These are phyloP conservation scores for Calonectria pteridis DNA, from an alignment of 2,329 filamentous ascomycete species.

Conservation along the genomic window DNA sequence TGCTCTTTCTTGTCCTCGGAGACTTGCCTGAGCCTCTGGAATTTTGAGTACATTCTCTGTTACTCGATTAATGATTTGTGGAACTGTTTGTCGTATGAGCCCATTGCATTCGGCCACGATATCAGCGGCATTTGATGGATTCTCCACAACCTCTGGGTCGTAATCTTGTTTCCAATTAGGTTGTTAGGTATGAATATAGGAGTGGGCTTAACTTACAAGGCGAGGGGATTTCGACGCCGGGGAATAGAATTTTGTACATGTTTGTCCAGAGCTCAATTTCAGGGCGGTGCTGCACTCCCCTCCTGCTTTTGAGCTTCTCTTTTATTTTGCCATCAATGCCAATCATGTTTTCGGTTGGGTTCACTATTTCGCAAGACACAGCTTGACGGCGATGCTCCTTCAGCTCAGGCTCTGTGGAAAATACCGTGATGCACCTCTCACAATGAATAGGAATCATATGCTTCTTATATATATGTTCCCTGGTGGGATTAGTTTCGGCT, in stretches of 20 bases:
- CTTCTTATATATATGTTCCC: slow-evolving; percentile 29
- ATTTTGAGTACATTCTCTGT: slow-evolving; percentile 13
- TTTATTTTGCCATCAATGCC: slow-evolving; percentile 15
- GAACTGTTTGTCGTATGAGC: slow-evolving; percentile 23
- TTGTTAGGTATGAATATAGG: no score
- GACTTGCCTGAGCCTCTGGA: neutral
- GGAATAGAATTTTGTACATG: slow-evolving; percentile 33
- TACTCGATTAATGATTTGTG: slow-evolving; percentile 8
- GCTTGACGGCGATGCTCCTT: slow-evolving; percentile 21
- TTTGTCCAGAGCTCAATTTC: slow-evolving; percentile 23
- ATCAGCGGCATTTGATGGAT: neutral
- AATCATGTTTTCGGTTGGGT: neutral
- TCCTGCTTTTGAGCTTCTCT: slow-evolving; percentile 17
- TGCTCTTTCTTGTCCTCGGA: neutral
- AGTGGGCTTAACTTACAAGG: slow-evolving; percentile 19
- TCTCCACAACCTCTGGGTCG: slow-evolving; percentile 7
- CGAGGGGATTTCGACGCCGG: slow-evolving; percentile 15
- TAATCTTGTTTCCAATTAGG: slow-evolving; percentile 7
- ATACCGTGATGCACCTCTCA: slow-evolving; percentile 21
- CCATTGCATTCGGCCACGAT: slow-evolving; percentile 3
- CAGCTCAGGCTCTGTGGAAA: slow-evolving; percentile 15
- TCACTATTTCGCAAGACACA: neutral
- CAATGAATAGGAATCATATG: slow-evolving; percentile 27
- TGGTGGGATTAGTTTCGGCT: neutral
- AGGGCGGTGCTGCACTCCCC: slow-evolving; percentile 7